Conservation (phyloP, 768 basidiomycete genomes). For the Butyriboletus loyo region DNA sequence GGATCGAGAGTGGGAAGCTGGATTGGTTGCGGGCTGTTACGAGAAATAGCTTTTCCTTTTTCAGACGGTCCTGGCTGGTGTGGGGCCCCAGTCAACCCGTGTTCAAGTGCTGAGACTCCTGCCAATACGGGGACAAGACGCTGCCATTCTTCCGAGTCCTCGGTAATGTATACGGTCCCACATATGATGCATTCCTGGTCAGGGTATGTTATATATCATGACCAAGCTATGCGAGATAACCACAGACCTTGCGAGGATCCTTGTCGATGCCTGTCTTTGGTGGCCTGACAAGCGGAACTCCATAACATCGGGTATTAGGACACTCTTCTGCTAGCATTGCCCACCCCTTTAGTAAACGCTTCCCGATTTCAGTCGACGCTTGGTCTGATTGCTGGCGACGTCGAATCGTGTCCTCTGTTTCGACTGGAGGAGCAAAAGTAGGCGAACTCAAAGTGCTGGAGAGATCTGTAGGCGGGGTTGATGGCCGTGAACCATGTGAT, state of each 20-base stretch:
- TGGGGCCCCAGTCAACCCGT: neutral
- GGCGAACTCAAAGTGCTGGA: slow-evolving; percentile 62
- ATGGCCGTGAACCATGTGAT: slow-evolving; percentile 56
- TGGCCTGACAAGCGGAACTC: slow-evolving; percentile 79
- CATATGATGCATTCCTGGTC: slow-evolving; percentile 78
- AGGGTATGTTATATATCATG: slow-evolving; percentile 1
- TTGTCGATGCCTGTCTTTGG: slow-evolving; percentile 60
- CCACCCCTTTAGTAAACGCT: slow-evolving; percentile 76
- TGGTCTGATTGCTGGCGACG: slow-evolving; percentile 78
- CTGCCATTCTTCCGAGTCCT: slow-evolving; percentile 52
- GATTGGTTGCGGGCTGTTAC: slow-evolving; percentile 28
- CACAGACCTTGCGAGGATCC: slow-evolving; percentile 62
- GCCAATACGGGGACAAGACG: slow-evolving; percentile 36
- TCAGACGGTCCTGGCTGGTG: slow-evolving; percentile 7
- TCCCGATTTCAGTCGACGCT: slow-evolving; percentile 79
- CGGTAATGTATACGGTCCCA: slow-evolving; percentile 54
- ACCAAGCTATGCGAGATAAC: neutral
- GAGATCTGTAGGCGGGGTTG: slow-evolving; percentile 77
- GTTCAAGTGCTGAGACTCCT: slow-evolving; percentile 1
- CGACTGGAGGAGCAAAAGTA: slow-evolving; percentile 58
- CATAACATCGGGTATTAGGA: slow-evolving; percentile 63
- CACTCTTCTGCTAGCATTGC: slow-evolving; percentile 91
- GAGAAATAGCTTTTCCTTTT: slow-evolving; percentile 12
- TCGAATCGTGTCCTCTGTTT: slow-evolving; percentile 61
- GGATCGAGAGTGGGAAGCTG: slow-evolving; percentile 35